These are phyloP conservation scores for Chaetothyriales sp. DNA, from an alignment of 2,329 filamentous ascomycete genomes.

Conservation along the genomic window DNA sequence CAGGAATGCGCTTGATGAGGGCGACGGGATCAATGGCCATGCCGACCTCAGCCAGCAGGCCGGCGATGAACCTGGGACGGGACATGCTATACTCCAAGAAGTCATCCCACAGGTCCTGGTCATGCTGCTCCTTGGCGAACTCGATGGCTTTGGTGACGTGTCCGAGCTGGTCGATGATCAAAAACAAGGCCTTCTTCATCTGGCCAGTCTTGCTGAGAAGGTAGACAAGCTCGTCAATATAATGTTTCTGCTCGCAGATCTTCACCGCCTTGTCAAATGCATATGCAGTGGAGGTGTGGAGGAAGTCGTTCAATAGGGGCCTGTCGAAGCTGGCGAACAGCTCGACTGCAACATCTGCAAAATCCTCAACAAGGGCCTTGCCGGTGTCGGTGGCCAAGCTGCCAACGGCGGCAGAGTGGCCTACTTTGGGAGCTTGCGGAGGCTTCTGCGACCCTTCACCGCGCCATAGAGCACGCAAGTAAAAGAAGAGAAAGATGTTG, in stretches of 20 bases:
- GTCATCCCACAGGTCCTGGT: conserved; percentile 88
- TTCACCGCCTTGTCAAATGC: conserved; percentile 59
- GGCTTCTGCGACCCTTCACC: conserved; percentile 40
- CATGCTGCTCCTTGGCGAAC: conserved; percentile 87
- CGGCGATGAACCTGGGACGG: conserved; percentile 86
- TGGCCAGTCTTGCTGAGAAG: conserved; percentile 90
- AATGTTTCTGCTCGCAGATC: conserved; percentile 68
- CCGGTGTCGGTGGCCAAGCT: conserved; percentile 43
- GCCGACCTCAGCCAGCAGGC: conserved; percentile 81
- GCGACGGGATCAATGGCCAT: conserved; percentile 87
- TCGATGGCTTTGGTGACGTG: conserved; percentile 87
- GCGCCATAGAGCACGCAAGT: conserved; percentile 73
- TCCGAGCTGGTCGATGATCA: conserved; percentile 86
- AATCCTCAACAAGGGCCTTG: conserved; percentile 62
- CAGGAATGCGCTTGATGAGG: conserved; percentile 78
- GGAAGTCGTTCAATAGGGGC: conserved; percentile 67
- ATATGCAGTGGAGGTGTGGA: conserved; percentile 74
- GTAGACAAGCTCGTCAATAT: conserved; percentile 86
- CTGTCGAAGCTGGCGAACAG: conserved; percentile 79
- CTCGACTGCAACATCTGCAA: conserved; percentile 73
- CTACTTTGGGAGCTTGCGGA: conserved; percentile 26
- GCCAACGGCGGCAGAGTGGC: conserved; percentile 21
- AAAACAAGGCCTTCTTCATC: conserved; percentile 75
- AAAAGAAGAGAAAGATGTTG: conserved; percentile 76
- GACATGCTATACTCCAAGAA: conserved; percentile 94